These are phyloP conservation scores for Coniochaeta sp. DNA, from an alignment of 2,329 filamentous ascomycete species.

Conservation along the genomic window DNA sequence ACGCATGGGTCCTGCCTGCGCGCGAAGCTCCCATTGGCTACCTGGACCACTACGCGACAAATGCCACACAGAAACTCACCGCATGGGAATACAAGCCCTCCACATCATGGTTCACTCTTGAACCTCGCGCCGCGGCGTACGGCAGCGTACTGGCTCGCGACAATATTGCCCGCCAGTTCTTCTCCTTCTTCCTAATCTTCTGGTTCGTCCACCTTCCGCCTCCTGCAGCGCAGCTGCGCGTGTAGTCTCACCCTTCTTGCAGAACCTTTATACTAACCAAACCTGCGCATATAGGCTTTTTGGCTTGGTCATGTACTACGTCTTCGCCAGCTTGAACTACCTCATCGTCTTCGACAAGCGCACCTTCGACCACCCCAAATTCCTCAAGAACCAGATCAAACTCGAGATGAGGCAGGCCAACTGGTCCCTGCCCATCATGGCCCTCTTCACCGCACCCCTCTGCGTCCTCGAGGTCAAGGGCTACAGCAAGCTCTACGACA, in stretches of 20 bases:
- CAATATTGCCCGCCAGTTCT: constrained; percentile 65
- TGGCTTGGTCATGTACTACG: constrained; percentile 76
- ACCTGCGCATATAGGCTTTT: no score
- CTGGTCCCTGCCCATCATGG: constrained; percentile 72
- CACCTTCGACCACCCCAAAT: constrained; percentile 84
- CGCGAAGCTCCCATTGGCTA: constrained; percentile 45
- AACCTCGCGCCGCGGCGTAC: constrained; percentile 71
- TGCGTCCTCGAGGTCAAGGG: constrained; percentile 81
- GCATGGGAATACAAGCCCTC: constrained; percentile 67
- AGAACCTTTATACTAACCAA: no score
- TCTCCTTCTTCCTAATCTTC: constrained; percentile 76
- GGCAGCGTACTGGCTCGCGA: constrained; percentile 72
- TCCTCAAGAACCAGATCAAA: constrained; percentile 85
- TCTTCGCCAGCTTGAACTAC: constrained; percentile 78
- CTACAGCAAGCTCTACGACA: constrained; percentile 81
- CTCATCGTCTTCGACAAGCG: constrained; percentile 86
- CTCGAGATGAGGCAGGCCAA: constrained; percentile 81
- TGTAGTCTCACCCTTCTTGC: no score
- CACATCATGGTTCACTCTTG: constrained; percentile 59
- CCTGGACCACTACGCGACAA: constrained; percentile 38
- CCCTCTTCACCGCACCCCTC: constrained; percentile 70
- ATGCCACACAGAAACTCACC: constrained; percentile 51
- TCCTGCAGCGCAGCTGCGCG: background rate
- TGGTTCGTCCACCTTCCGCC: constrained; percentile 53
- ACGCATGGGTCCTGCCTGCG: constrained; percentile 63